Conservation (phyloP, 768 basidiomycete species). For the Mycena metata region DNA sequence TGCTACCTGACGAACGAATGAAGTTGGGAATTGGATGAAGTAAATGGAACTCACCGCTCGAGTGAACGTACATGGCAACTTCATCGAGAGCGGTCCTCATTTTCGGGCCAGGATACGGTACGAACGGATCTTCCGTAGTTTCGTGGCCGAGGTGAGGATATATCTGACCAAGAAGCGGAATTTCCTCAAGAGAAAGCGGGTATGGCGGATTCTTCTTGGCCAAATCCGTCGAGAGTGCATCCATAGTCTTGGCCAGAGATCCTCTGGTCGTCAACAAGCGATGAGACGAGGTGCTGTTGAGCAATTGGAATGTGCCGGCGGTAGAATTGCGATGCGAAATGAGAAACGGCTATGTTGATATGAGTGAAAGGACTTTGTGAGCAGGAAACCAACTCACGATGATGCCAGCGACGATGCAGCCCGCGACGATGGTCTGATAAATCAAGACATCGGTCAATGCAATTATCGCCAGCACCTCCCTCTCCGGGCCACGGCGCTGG, state of each 20-base stretch:
- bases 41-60: conserved; percentile 39
- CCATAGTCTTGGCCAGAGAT: conserved; percentile 46
- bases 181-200: conserved; percentile 48
- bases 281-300: conserved; percentile 54
- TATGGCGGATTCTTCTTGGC: conserved; percentile 33
- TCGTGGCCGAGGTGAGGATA: conserved; percentile 60
- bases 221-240: conserved; percentile 44
- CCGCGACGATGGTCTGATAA: conserved; percentile 57
- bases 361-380: neutral
- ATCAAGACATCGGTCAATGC: conserved; percentile 50
- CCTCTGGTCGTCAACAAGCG: conserved; percentile 50
- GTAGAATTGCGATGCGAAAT: conserved; percentile 58
- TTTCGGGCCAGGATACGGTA: conserved; percentile 42
- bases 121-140: conserved; percentile 45
- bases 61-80: conserved; percentile 56
- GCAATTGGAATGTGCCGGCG: conserved; percentile 50
- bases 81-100: conserved; percentile 40
- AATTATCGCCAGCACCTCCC: conserved; percentile 53
- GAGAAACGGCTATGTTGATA: conserved; percentile 50
- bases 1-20: conserved; percentile 22
- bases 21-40: conserved; percentile 25
- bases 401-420: conserved; percentile 53
- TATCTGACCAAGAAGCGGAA: conserved; percentile 47
- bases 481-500: conserved; percentile 45
- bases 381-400: conserved; percentile 44